Conservation (phyloP, 176 grass and related monocot species). For the Aegilops longissima region DNA sequence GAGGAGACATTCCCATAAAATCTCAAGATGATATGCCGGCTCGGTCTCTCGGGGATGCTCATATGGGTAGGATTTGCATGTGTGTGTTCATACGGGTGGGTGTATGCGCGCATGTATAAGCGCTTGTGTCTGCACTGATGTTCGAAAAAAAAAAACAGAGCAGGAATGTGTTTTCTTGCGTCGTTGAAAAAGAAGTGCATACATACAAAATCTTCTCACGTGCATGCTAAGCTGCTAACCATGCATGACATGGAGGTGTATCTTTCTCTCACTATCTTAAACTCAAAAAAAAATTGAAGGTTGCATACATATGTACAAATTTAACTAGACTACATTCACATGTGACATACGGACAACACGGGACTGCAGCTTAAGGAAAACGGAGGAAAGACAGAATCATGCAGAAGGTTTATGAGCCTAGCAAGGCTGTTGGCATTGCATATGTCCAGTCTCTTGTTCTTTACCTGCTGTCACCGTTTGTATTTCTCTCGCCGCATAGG, state of each 20-base stretch:
- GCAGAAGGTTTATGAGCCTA: background rate
- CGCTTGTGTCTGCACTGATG: too few relatives aligned
- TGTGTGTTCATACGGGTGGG: too few relatives aligned
- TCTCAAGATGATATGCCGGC: too few relatives aligned
- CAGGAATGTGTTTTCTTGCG: background rate
- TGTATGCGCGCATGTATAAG: too few relatives aligned
- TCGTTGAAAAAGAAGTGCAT: background rate
- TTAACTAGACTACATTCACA: slow-evolving; percentile 8
- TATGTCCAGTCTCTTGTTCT: slow-evolving; percentile 12
- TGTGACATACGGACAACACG: slow-evolving; percentile 7
- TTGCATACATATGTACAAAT: background rate
- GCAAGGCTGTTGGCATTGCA: background rate
- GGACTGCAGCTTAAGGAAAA: background rate
- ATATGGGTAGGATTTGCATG: too few relatives aligned
- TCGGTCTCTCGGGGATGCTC: too few relatives aligned
- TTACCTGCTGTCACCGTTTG: background rate
- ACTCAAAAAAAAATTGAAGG: background rate
- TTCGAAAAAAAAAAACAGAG: too few relatives aligned
- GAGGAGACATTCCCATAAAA: too few relatives aligned
- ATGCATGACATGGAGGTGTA: background rate
- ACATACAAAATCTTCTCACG: background rate
- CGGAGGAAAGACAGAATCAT: slow-evolving; percentile 2
- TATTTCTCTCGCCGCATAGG: background rate
- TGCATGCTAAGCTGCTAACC: background rate
- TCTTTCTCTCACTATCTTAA: background rate